Conservation (phyloP, 192 early-diverging fungal species). For the Entomortierella parvispora region DNA sequence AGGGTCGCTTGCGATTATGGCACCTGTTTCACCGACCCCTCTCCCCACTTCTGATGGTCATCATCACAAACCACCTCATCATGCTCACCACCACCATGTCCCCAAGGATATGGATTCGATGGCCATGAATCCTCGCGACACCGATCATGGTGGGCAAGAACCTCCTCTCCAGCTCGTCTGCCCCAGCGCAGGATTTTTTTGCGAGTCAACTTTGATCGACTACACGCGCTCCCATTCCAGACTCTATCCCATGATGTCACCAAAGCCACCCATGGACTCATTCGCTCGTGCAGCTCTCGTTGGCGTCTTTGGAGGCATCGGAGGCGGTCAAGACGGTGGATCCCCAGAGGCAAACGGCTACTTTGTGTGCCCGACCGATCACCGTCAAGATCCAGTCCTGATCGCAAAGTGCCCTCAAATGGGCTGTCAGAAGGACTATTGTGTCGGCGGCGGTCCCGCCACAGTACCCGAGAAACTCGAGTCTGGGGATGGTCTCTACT, state of each 20-base stretch:
- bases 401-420: conserved; percentile 12
- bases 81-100: too few species aligned
- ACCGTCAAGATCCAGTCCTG: background rate
- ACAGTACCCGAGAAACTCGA: conserved; percentile 2
- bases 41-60: too few species aligned
- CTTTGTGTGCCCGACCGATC: conserved; percentile 1
- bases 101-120: too few species aligned
- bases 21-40: too few species aligned
- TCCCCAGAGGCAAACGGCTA: background rate
- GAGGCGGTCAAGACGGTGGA: background rate
- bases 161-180: conserved; percentile 6
- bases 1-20: too few species aligned
- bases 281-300: too few species aligned
- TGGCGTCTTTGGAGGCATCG: background rate
- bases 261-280: background rate
- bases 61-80: too few species aligned
- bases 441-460: conserved; percentile 17
- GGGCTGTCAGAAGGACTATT: conserved; percentile 7
- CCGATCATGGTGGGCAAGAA: background rate
- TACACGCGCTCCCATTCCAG: background rate
- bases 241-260: background rate
- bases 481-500: background rate
- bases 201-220: background rate
- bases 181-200: conserved; percentile 12
- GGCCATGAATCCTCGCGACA: background rate